Conservation (phyloP, 2,329 filamentous ascomycete genomes). For the Diaporthe australafricana region DNA sequence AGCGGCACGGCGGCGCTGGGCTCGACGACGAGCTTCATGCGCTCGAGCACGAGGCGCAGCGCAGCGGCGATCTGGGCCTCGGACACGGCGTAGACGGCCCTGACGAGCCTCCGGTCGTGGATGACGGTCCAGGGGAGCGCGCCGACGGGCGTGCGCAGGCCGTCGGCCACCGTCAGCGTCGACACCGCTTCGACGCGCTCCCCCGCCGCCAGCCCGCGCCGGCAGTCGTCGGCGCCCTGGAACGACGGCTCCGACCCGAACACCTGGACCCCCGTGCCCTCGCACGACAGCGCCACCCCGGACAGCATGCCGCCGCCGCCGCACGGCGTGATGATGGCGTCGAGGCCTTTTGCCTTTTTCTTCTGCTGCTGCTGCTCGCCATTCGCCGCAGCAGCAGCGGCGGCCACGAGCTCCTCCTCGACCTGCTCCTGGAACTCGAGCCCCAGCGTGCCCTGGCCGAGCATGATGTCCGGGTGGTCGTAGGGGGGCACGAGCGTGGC, state of each 20-base stretch:
- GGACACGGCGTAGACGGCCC: slow-evolving; percentile 77
- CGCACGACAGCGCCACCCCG: slow-evolving; percentile 82
- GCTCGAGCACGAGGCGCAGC: slow-evolving; percentile 82
- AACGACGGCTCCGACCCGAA: slow-evolving; percentile 90
- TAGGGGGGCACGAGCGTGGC: slow-evolving; percentile 89
- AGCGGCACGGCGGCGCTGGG: slow-evolving; percentile 87
- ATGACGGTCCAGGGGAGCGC: slow-evolving; percentile 81
- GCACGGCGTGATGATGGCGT: slow-evolving; percentile 84
- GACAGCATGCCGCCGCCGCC: slow-evolving; percentile 91
- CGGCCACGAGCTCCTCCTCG: slow-evolving; percentile 58
- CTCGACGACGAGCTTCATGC: slow-evolving; percentile 92
- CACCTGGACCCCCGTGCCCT: slow-evolving; percentile 77
- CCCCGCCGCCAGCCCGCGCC: slow-evolving; percentile 75
- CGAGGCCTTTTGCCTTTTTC: slow-evolving; percentile 54
- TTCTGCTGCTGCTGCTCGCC: not conserved
- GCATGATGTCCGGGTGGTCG: slow-evolving; percentile 90
- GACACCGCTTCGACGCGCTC: slow-evolving; percentile 75
- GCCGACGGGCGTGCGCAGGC: slow-evolving; percentile 86
- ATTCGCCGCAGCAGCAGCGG: slow-evolving; percentile 39
- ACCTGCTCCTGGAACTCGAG: slow-evolving; percentile 86
- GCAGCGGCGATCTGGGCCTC: slow-evolving; percentile 86
- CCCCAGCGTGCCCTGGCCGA: slow-evolving; percentile 91
- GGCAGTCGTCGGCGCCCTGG: slow-evolving; percentile 86
- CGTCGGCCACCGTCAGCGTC: slow-evolving; percentile 88
- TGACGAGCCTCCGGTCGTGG: slow-evolving; percentile 76